Percentiles rank a stretch among this genome's conserved stretches.
These are phyloP conservation scores for Spathaspora gorwiae DNA, from an alignment of 805 yeast genomes.

Conservation along the genomic window DNA sequence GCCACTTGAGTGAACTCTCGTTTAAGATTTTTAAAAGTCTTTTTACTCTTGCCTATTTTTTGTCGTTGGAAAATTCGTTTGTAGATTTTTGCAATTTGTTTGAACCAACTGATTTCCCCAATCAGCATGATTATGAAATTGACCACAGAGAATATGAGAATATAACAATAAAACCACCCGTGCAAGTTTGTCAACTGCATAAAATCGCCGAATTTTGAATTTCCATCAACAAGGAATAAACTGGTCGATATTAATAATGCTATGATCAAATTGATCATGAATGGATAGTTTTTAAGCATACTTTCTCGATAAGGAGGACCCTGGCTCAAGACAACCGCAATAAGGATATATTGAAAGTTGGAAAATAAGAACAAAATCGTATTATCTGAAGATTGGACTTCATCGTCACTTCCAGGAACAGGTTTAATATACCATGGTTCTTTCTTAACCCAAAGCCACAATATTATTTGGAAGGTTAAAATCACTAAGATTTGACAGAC, in stretches of 20 bases:
- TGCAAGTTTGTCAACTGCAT: slow-evolving; percentile 74
- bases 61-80: slow-evolving; percentile 28
- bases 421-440: slow-evolving; percentile 79
- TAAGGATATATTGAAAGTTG: slow-evolving; percentile 83
- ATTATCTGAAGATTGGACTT: slow-evolving; percentile 84
- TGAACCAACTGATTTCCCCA: slow-evolving; percentile 44
- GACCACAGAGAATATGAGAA: slow-evolving; percentile 41
- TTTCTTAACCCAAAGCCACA: slow-evolving; percentile 59
- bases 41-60: slow-evolving; percentile 27
- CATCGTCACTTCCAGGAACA: slow-evolving; percentile 67
- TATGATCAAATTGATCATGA: slow-evolving; percentile 53
- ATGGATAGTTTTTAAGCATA: slow-evolving; percentile 62
- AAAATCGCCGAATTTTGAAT: slow-evolving; percentile 54
- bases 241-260: slow-evolving; percentile 47
- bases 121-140: slow-evolving; percentile 48
- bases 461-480: slow-evolving; percentile 56
- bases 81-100: slow-evolving; percentile 33
- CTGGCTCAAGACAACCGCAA: slow-evolving; percentile 77
- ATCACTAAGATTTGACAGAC: slow-evolving; percentile 69
- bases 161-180: slow-evolving; percentile 42
- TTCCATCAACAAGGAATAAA: slow-evolving; percentile 52
- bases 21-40: slow-evolving; percentile 34
- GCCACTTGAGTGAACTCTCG: slow-evolving; percentile 9
- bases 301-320: slow-evolving; percentile 94
- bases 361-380: slow-evolving; percentile 77